A percentile compares a stretch with the other conserved stretches of the same genome.
phyloP scores from a whole-genome alignment of 2,329 filamentous ascomycete genomes.

The Orbilia brochopaga region DNA sequence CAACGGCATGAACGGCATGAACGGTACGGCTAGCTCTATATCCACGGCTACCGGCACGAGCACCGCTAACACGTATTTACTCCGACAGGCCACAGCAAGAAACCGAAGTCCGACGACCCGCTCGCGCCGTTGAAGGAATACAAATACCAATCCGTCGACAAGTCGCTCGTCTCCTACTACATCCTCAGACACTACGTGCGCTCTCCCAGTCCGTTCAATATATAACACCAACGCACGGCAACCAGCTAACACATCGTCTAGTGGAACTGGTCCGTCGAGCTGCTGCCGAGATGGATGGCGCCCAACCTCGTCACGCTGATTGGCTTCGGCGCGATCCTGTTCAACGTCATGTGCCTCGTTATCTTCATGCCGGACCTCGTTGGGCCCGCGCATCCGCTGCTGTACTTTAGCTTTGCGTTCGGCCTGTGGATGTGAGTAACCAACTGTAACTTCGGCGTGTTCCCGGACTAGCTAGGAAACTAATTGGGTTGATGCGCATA shows the following conservation, averaged over 20 bases:
- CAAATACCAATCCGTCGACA: slow-evolving; percentile 97
- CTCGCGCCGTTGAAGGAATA: slow-evolving; percentile 90
- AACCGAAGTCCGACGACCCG: slow-evolving; percentile 65
- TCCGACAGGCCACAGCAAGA: slow-evolving; percentile 35
- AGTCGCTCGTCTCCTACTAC: slow-evolving; percentile 90
- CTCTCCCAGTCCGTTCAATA: slow-evolving; percentile 44
- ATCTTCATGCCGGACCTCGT: slow-evolving; percentile 87
- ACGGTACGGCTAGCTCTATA: not conserved
- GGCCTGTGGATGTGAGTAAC: slow-evolving; percentile 83
- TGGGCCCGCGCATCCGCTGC: slow-evolving; percentile 85
- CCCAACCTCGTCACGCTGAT: slow-evolving; percentile 97
- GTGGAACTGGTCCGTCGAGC: slow-evolving; percentile 96
- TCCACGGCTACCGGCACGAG: not conserved
- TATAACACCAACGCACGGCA: not conserved
- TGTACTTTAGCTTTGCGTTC: slow-evolving; percentile 94
- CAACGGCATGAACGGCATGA: slow-evolving; percentile 23
- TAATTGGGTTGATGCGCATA: slow-evolving; percentile 52
- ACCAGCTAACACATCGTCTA: slow-evolving; percentile 58
- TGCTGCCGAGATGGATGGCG: slow-evolving; percentile 92
- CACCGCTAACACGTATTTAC: not conserved
- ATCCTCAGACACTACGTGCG: slow-evolving; percentile 93
- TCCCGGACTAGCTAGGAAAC: not conserved
- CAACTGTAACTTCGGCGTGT: not conserved
- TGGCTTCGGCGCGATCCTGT: slow-evolving; percentile 92
- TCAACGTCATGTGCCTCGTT: slow-evolving; percentile 76